Conservation (phyloP, 108 stramenopile species). For the Nannochloropsis salina region DNA sequence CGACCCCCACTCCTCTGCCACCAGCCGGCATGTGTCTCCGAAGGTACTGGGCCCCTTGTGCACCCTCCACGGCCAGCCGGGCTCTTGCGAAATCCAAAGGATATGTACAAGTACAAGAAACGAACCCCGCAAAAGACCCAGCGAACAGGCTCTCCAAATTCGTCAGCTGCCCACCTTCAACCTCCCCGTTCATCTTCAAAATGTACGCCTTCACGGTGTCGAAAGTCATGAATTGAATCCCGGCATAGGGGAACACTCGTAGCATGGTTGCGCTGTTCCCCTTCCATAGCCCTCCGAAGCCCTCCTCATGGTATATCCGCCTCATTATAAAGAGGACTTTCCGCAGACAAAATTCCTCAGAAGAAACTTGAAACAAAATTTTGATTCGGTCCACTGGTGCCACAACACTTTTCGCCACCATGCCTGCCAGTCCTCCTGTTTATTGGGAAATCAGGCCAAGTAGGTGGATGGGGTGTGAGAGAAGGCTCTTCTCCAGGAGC, state of each 20-base stretch:
- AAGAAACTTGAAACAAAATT: constrained; percentile 55
- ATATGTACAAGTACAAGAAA: constrained; percentile 78
- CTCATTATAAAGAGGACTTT: constrained; percentile 23
- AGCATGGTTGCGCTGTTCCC: constrained; percentile 91
- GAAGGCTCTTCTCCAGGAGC: too few species aligned
- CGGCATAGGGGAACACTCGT: constrained; percentile 91
- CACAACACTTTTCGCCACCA: constrained; percentile 54
- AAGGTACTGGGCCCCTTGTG: not conserved
- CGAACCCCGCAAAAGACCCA: constrained; percentile 79
- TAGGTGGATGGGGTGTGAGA: not conserved
- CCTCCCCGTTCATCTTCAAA: constrained; percentile 45
- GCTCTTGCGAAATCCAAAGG: constrained; percentile 88
- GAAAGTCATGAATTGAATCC: constrained; percentile 94
- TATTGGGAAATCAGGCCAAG: not conserved
- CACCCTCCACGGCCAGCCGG: constrained; percentile 78
- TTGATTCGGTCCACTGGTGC: constrained; percentile 56
- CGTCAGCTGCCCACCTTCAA: constrained; percentile 58
- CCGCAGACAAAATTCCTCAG: constrained; percentile 43
- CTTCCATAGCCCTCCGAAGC: constrained; percentile 77
- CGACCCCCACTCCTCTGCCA: not conserved
- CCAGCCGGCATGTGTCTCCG: not conserved
- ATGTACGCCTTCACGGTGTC: constrained; percentile 68
- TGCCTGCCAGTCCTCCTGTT: constrained; percentile 53
- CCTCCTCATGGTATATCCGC: constrained; percentile 61
- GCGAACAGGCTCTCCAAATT: constrained; percentile 70